phyloP scores from a whole-genome alignment of 2,329 filamentous ascomycete genomes.

The Ramularia endophylla region DNA sequence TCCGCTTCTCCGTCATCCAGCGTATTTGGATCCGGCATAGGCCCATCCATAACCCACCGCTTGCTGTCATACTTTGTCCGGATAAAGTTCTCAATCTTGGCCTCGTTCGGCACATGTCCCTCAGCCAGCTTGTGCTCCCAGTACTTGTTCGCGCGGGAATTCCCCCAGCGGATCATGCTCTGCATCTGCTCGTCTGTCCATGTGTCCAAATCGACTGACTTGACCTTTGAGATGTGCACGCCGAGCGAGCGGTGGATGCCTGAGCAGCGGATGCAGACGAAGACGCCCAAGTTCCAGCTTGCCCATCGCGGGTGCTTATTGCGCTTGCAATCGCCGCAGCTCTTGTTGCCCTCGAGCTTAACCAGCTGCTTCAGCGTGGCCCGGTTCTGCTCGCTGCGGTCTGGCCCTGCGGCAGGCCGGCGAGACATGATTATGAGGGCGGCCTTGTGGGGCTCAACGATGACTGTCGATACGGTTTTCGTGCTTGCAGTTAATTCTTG shows the following conservation, averaged over 20 bases:
- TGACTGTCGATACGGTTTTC: too few relatives aligned
- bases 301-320: constrained; percentile 99
- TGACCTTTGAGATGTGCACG: constrained; percentile 96
- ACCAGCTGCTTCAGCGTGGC: constrained; percentile 89
- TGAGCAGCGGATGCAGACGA: constrained; percentile 93
- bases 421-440: constrained; percentile 61
- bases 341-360: constrained; percentile 93
- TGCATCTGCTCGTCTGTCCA: constrained; percentile 99
- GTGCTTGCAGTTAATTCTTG: too few relatives aligned
- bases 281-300: constrained; percentile 96
- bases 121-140: constrained; percentile 93
- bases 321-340: constrained; percentile 96
- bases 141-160: constrained; percentile 94
- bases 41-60: constrained; percentile 98
- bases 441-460: too few relatives aligned
- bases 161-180: constrained; percentile 93
- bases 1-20: constrained; percentile 61
- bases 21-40: constrained; percentile 85
- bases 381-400: constrained; percentile 88
- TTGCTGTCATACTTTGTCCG: constrained; percentile 98
- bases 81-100: constrained; percentile 99
- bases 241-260: constrained; percentile 99
- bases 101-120: constrained; percentile 88
- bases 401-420: constrained; percentile 67
- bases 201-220: constrained; percentile 94